Percentiles rank a stretch among this genome's conserved stretches.
phyloP scores from a whole-genome alignment of 2,329 filamentous ascomycete species.

The Cordyceps farinosa region DNA sequence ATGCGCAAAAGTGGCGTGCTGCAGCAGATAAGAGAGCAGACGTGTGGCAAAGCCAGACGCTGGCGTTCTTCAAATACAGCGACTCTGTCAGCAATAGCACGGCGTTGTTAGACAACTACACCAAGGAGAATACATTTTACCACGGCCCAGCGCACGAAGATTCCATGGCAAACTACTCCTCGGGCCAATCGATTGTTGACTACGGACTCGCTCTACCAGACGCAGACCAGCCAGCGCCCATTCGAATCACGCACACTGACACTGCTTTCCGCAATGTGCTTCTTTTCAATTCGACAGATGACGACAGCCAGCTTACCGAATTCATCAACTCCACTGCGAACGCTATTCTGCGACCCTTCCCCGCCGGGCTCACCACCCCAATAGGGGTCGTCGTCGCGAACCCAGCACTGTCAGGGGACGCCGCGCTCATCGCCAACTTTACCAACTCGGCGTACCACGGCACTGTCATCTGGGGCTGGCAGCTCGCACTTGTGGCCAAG shows the following conservation, averaged over 20 bases:
- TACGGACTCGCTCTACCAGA: slow-evolving; percentile 56
- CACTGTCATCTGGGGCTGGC: slow-evolving; percentile 64
- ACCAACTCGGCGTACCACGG: slow-evolving; percentile 58
- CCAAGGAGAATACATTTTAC: slow-evolving; percentile 35
- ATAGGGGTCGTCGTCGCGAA: slow-evolving; percentile 59
- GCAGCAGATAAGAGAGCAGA: slow-evolving; percentile 49
- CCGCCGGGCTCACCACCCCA: slow-evolving; percentile 53
- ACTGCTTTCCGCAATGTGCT: slow-evolving; percentile 62
- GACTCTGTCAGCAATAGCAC: slow-evolving; percentile 43
- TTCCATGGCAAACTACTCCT: slow-evolving; percentile 34
- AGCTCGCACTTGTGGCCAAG: slow-evolving; percentile 60
- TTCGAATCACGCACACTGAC: slow-evolving; percentile 61
- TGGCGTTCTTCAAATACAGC: slow-evolving; percentile 51
- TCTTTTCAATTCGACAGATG: slow-evolving; percentile 52
- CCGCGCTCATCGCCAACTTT: slow-evolving; percentile 47
- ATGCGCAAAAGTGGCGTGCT: slow-evolving; percentile 39
- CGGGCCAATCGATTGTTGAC: slow-evolving; percentile 41
- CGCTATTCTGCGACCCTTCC: slow-evolving; percentile 55
- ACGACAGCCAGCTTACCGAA: slow-evolving; percentile 47
- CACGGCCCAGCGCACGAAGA: slow-evolving; percentile 41
- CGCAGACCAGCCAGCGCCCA: slow-evolving; percentile 43
- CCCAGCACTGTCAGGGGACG: slow-evolving; percentile 51
- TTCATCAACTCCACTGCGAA: slow-evolving; percentile 57
- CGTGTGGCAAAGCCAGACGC: slow-evolving; percentile 59
- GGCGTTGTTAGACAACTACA: slow-evolving; percentile 46